A percentile compares a stretch with the other conserved stretches of the same genome.
Evolutionary conservation across 1,284 basidiomycete genomes (phyloP).

Genomic region (Schizopora paradoxa): DNA sequence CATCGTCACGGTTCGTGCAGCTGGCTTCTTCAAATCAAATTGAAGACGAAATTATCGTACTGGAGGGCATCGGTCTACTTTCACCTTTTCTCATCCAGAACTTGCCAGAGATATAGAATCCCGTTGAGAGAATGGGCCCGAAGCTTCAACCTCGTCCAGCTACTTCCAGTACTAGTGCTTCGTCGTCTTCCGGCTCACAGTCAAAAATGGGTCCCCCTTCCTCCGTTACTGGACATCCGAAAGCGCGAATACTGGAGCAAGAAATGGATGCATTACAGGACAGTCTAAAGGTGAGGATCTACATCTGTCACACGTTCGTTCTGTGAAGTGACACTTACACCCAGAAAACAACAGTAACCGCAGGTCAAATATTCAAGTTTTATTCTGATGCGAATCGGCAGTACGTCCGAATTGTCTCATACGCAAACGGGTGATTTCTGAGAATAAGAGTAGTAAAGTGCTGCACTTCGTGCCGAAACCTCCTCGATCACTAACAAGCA

Average conservation of each 20-base stretch:
- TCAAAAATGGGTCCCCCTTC: no score
- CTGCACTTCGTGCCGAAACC: slow-evolving; percentile 55
- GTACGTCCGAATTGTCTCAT: slow-evolving; percentile 35
- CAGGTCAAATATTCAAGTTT: slow-evolving; percentile 64
- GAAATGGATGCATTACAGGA: slow-evolving; percentile 53
- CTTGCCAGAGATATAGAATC: no score
- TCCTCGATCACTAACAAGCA: slow-evolving; percentile 53
- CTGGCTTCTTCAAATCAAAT: no score
- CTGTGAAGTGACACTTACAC: not conserved
- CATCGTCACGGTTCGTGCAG: no score
- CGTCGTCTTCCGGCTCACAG: no score
- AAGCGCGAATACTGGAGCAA: slow-evolving; percentile 49
- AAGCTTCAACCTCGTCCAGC: no score
- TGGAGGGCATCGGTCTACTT: no score
- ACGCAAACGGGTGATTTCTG: not conserved
- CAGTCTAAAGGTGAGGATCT: slow-evolving; percentile 47
- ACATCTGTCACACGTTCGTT: slow-evolving; percentile 2
- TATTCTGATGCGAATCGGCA: slow-evolving; percentile 57
- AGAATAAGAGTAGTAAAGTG: slow-evolving; percentile 39
- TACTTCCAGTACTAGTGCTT: no score
- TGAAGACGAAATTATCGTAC: no score
- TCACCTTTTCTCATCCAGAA: no score
- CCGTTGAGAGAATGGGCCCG: no score
- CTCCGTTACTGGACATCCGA: slow-evolving; percentile 51
- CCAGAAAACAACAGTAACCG: slow-evolving; percentile 62